A percentile compares a stretch with the other conserved stretches of the same genome.
phyloP scores from a whole-genome alignment of 345 rosid genomes.

The Bruguiera parviflora region DNA sequence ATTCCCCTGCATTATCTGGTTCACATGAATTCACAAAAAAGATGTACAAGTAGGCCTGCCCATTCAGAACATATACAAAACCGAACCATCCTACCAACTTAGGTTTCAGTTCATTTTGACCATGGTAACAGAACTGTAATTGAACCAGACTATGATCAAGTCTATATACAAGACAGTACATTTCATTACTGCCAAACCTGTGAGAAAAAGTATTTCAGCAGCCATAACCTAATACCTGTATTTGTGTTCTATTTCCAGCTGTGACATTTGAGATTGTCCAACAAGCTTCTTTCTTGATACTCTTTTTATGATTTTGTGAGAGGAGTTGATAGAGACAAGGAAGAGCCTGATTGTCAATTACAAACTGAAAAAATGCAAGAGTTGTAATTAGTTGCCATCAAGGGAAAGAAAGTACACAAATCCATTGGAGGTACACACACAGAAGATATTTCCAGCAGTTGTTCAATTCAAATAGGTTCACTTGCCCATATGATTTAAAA shows the following conservation, averaged over 20 bases:
- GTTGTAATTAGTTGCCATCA: not conserved
- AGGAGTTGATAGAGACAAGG: constrained; percentile 31
- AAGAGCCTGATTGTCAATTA: constrained; percentile 27
- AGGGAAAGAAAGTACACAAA: not conserved
- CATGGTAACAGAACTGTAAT: no score
- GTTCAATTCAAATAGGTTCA: not conserved
- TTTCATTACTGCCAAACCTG: not conserved
- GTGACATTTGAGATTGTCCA: constrained; percentile 39
- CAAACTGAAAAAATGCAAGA: constrained; percentile 16
- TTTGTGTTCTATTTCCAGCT: constrained; percentile 26
- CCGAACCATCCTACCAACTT: no score
- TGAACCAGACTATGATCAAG: no score
- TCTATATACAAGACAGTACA: no score
- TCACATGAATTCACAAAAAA: no score
- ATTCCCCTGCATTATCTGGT: no score
- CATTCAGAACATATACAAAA: no score
- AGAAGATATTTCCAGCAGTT: not conserved
- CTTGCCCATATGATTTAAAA: not conserved
- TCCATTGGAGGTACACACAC: not conserved
- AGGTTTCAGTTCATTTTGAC: no score
- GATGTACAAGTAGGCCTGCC: no score
- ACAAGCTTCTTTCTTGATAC: constrained; percentile 29
- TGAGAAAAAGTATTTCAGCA: not conserved
- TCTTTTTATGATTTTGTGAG: constrained; percentile 25
- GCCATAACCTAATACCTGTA: constrained; percentile 22